Evolutionary conservation across 1,284 basidiomycete genomes (phyloP).

Genomic region (Fomitopsis pinicola): DNA sequence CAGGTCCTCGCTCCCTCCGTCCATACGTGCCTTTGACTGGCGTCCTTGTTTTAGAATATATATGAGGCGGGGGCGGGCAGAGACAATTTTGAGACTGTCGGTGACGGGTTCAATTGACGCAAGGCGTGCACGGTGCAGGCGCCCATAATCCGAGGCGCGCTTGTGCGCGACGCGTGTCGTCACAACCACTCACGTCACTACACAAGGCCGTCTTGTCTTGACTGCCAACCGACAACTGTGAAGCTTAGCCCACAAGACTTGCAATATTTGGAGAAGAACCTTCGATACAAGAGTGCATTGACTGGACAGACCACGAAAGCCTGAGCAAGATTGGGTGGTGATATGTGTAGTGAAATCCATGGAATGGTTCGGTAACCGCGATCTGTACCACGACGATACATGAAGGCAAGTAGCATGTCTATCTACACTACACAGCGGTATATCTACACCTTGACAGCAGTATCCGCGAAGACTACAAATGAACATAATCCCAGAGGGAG

Average conservation of each 20-base stretch:
- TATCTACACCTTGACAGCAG: background rate
- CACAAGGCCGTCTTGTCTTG: too few species aligned
- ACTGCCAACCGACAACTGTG: too few species aligned
- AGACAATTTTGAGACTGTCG: background rate
- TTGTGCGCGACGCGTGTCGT: background rate
- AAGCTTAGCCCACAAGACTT: too few species aligned
- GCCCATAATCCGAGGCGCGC: background rate
- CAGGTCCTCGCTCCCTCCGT: constrained; percentile 14
- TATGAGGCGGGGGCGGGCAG: background rate
- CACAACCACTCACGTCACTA: background rate
- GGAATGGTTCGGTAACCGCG: too few species aligned
- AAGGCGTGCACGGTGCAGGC: background rate
- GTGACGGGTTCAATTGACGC: background rate
- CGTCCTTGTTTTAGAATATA: constrained; percentile 8
- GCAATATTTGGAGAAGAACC: too few species aligned
- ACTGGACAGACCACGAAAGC: too few species aligned
- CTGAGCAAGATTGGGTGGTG: too few species aligned
- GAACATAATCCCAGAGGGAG: background rate
- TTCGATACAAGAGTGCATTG: too few species aligned
- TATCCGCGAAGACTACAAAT: background rate
- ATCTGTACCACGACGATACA: too few species aligned
- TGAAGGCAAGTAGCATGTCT: background rate
- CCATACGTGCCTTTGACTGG: constrained; percentile 17
- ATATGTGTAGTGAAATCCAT: too few species aligned
- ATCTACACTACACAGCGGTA: background rate